phyloP scores from a whole-genome alignment of 345 rosid genomes.

The Alliaria petiolata region DNA sequence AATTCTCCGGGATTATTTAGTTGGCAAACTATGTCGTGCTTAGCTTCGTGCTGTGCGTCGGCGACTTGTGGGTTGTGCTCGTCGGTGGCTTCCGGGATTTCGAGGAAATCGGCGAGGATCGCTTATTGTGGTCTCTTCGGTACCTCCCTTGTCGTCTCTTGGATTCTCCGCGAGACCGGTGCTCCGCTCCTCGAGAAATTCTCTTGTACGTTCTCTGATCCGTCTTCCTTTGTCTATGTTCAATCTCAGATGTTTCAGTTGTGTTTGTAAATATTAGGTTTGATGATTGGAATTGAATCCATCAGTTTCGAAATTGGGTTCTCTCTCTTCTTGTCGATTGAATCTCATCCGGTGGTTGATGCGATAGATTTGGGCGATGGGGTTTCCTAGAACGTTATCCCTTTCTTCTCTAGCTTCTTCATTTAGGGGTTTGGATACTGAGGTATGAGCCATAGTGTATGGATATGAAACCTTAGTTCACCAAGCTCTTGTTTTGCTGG shows the following conservation, averaged over 20 bases:
- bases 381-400: neutral
- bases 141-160: constrained; percentile 72
- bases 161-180: constrained; percentile 81
- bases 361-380: neutral
- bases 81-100: constrained; percentile 77
- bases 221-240: neutral
- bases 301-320: constrained; percentile 4
- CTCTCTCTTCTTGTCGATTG: neutral
- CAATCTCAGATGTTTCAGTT: too few species aligned
- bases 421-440: too few species aligned
- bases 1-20: neutral
- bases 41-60: constrained; percentile 77
- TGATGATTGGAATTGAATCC: neutral
- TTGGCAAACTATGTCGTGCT: constrained; percentile 50
- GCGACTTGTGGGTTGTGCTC: constrained; percentile 88
- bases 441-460: too few species aligned
- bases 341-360: neutral
- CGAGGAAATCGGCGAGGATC: constrained; percentile 81
- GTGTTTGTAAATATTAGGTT: neutral
- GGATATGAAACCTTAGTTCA: neutral
- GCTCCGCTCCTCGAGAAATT: constrained; percentile 75
- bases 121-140: constrained; percentile 96
- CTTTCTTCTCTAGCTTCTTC: neutral
- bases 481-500: neutral
- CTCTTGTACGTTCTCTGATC: constrained; percentile 50